Base-by-base conservation (phyloP, 2,329 filamentous ascomycete species). In the Eutypella sp. region DNA sequence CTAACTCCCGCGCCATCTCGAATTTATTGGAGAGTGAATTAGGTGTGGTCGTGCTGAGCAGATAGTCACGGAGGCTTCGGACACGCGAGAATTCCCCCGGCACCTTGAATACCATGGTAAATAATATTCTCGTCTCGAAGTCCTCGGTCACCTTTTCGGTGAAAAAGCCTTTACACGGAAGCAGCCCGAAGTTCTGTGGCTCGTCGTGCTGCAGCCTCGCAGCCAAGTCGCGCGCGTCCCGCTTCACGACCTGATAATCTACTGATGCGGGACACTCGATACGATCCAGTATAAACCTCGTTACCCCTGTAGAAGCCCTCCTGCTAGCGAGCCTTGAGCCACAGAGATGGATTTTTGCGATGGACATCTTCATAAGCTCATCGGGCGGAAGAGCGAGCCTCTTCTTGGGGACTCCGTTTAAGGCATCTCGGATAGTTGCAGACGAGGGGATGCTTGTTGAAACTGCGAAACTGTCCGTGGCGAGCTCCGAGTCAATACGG, bases 21-120 rank as follows among this genome's bases (percentile, higher is more conserved):
- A 68, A 55, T 4, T 67, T 56, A 53, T 71, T 69, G 31, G 57
- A 54, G 7, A 49, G 45, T 19, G 47, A 37, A 10, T 18, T 15
- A 8, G 25, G 25, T 29, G 7, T 13, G 7, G 8, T 13, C 8
- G 25, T 13, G 16, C 16, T 36, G 9, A 36, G 16, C 16, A 36
- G 13, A 15, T n/a, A 9, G 2, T 15, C 33, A 16, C 33, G 33
- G 13, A 36, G 16, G 8, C 13, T 36, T 36, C 16, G 9, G 13
- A 16, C 15, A 10, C 19, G 9, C 4, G 16, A n/a, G 9, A 36
- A 9, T 3, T 18, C 33, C 9, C 9, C 13, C 3, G 33, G 33
- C 19, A 16, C 19, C 33, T 16, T 15, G 16, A 36, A 36, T n/a
- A 27, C 40, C 15, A 27, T 8, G 29, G 45, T 8, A 20, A 18